Conservation (phyloP, 352 stramenopile genomes). For the Aphanomyces stellatus region DNA sequence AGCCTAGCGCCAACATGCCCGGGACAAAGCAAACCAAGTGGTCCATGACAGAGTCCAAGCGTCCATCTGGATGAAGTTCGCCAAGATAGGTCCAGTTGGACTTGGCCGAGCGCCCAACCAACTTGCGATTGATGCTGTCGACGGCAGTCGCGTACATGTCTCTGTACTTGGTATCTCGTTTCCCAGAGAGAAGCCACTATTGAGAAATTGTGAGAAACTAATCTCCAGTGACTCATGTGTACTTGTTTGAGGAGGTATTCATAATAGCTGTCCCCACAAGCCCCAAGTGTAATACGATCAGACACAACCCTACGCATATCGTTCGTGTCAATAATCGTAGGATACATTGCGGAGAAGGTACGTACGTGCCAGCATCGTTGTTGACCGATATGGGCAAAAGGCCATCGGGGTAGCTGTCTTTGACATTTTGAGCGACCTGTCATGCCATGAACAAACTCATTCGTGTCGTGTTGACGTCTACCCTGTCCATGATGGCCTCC, state of each 20-base stretch:
- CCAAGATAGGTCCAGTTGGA: conserved; percentile 57
- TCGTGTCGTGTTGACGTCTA: no score
- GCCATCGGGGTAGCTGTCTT: conserved; percentile 29
- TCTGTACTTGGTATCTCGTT: conserved; percentile 62
- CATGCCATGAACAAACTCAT: no score
- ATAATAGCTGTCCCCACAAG: conserved; percentile 71
- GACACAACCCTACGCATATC: neutral
- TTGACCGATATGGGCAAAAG: conserved; percentile 38
- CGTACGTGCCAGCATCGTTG: conserved; percentile 25
- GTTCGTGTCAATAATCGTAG: no score
- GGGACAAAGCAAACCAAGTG: conserved; percentile 89
- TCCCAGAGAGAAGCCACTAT: conserved; percentile 68
- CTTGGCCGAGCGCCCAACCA: conserved; percentile 45
- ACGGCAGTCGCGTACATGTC: conserved; percentile 53
- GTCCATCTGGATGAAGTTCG: conserved; percentile 38
- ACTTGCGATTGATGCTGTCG: conserved; percentile 44
- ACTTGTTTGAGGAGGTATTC: conserved; percentile 79
- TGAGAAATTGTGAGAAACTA: neutral
- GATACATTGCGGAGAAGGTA: no score
- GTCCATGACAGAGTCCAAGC: conserved; percentile 67
- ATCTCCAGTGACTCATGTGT: neutral
- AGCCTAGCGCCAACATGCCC: conserved; percentile 76
- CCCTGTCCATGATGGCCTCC: conserved; percentile 16
- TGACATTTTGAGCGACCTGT: conserved; percentile 21
- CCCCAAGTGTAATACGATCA: conserved; percentile 38